Evolutionary conservation across 2,329 filamentous ascomycete species (phyloP).

Genomic region (Botrytis byssoidea): DNA sequence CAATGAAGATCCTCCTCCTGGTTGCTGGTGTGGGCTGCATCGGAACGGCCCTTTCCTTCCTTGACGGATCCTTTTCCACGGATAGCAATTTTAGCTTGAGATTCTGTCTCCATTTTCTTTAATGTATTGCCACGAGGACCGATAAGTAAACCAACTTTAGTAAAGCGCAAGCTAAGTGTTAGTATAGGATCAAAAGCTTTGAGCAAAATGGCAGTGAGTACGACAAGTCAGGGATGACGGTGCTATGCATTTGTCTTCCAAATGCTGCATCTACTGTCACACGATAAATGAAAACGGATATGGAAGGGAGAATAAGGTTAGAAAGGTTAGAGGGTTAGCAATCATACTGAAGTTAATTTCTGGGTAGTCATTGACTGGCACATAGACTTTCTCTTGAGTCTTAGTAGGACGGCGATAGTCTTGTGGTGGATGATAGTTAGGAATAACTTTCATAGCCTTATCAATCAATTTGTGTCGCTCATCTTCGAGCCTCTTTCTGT

Average conservation of each 20-base stretch:
- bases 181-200: constrained; percentile 56
- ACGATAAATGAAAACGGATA: constrained; percentile 45
- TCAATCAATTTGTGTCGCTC: constrained; percentile 98
- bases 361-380: constrained; percentile 99
- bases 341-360: constrained; percentile 99
- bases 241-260: constrained; percentile 33
- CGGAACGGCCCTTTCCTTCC: constrained; percentile 98
- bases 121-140: constrained; percentile 99
- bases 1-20: constrained; percentile 99
- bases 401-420: constrained; percentile 98
- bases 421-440: constrained; percentile 97
- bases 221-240: constrained; percentile 41
- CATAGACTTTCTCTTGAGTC: constrained; percentile 99
- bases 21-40: constrained; percentile 98
- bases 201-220: constrained; percentile 39
- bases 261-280: constrained; percentile 41
- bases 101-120: constrained; percentile 99
- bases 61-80: constrained; percentile 99
- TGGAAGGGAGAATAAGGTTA: constrained; percentile 49
- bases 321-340: constrained; percentile 94
- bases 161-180: constrained; percentile 83
- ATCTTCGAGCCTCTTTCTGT: constrained; percentile 96
- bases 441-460: constrained; percentile 99
- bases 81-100: constrained; percentile 96
- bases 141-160: constrained; percentile 99